Conservation (phyloP, 495 filamentous ascomycete species). For the Aspergillus avenaceus region DNA sequence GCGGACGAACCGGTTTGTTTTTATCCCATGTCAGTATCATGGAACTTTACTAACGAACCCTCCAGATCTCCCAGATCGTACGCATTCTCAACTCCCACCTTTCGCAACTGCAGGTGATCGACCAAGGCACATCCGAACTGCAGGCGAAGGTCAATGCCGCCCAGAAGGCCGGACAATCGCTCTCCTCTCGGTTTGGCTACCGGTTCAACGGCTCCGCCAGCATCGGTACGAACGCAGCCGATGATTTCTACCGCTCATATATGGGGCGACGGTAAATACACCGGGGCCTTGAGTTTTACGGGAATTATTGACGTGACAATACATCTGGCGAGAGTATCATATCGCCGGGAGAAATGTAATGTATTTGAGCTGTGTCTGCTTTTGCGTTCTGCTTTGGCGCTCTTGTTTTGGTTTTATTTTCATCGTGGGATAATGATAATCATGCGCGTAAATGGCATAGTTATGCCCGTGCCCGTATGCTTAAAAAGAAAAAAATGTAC, state of each 20-base stretch:
- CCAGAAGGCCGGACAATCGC: constrained; percentile 66
- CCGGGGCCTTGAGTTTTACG: constrained; percentile 1
- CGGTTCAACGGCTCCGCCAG: constrained; percentile 52
- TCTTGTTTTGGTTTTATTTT: constrained; percentile 2
- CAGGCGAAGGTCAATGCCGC: constrained; percentile 73
- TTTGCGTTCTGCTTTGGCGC: neutral
- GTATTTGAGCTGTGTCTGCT: constrained; percentile 1
- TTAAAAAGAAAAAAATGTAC: neutral
- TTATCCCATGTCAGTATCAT: neutral
- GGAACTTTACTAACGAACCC: constrained; percentile 3
- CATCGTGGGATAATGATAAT: constrained; percentile 10
- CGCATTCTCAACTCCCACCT: constrained; percentile 90
- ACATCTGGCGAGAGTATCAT: neutral
- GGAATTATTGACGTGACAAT: neutral
- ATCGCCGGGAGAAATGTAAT: neutral
- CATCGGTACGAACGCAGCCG: constrained; percentile 58
- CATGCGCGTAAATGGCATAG: neutral
- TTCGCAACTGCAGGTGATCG: constrained; percentile 83
- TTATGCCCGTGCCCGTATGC: neutral
- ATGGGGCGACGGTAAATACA: constrained; percentile 54
- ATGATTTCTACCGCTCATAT: constrained; percentile 80
- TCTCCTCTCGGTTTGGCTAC: constrained; percentile 63
- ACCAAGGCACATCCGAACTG: constrained; percentile 74
- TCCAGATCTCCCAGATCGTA: constrained; percentile 86
- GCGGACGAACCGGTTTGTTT: constrained; percentile 84